Evolutionary conservation across 2,329 filamentous ascomycete species (phyloP), one percentile per base, ranked within the genome.

Genomic region (Monosporascus sp.): DNA sequence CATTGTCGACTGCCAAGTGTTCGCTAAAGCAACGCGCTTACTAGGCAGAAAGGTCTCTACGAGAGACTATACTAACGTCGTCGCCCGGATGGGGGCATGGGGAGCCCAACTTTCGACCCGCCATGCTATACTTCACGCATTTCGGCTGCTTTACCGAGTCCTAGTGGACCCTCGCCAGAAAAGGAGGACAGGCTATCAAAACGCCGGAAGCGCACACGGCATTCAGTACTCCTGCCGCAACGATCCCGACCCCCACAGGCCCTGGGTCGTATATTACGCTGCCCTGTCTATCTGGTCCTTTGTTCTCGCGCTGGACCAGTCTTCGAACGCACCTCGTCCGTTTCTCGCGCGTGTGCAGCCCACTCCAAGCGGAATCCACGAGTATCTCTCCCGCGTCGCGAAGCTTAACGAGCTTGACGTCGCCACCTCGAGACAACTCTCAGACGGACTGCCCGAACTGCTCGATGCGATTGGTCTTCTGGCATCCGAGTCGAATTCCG

Each of bases 251-350:
- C 84, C 94, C 22, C 93, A 96, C 62, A 81, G 91, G 26, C 90
- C 91, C 0, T 96, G 91, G 91, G 88, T 95, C 44, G 80, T 96
- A 66, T 96, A 96, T 72, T 93, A 93, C 62, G 88, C 91, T 0
- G 84, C 86, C 0, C 75, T 96, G 51, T 88, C 90, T 48, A 90
- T 96, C 11, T 96, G 91, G 90, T 88, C 84, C 3, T 96, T 93
- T 64, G 90, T 90, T 3, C 91, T 85, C 62, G 90, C 91, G 0
- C 73, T 93, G 16, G 88, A 91, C 51, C 85, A 83, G 59, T 48
- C 37, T 80, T 41, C 50, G 72, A 88, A 5, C 79, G 81, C 11
- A 73, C 77, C n/a, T 77, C 86, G 7, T 66, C 72, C 59, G 8
- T 54, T 52, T 37, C 59, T 65, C 14, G 52, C 59, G 5, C 55